Evolutionary conservation across 495 filamentous ascomycete genomes (phyloP).

Genomic region (Bacidia gigantensis): DNA sequence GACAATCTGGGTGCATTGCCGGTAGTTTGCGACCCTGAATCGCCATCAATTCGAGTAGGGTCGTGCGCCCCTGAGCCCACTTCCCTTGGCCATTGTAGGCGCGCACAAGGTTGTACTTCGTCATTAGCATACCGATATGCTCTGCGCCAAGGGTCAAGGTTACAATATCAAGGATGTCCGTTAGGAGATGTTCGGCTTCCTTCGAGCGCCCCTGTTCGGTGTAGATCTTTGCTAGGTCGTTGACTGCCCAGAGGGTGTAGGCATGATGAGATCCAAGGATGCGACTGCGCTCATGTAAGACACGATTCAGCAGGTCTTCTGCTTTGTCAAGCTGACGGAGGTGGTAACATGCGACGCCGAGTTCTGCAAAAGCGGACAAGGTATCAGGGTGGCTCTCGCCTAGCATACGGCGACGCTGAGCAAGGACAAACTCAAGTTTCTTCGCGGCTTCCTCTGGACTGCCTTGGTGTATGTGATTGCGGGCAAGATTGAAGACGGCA

Average conservation of each 20-base stretch:
- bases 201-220: slow-evolving; percentile 15
- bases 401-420: slow-evolving; percentile 12
- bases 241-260: slow-evolving; percentile 25
- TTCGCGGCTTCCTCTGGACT: slow-evolving; percentile 8
- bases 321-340: slow-evolving; percentile 13
- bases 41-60: slow-evolving; percentile 11
- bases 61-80: slow-evolving; percentile 16
- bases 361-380: slow-evolving; percentile 17
- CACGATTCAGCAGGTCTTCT: slow-evolving; percentile 16
- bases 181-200: slow-evolving; percentile 20
- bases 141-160: slow-evolving; percentile 19
- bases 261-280: slow-evolving; percentile 24
- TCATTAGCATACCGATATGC: slow-evolving; percentile 23
- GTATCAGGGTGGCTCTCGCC: slow-evolving; percentile 17
- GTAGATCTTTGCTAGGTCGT: slow-evolving; percentile 26
- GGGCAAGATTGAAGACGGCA: slow-evolving; percentile 19
- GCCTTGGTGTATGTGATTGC: slow-evolving; percentile 17
- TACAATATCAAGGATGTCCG: slow-evolving; percentile 19
- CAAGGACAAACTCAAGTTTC: slow-evolving; percentile 11
- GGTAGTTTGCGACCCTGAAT: neutral
- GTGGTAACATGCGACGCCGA: slow-evolving; percentile 16
- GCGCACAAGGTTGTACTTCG: slow-evolving; percentile 21
- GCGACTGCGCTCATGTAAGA: slow-evolving; percentile 16
- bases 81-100: slow-evolving; percentile 18
- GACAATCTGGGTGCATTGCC: slow-evolving; percentile 6